Base-by-base conservation (phyloP, 805 yeast genomes). In the Pichia thaimueangensis region DNA sequence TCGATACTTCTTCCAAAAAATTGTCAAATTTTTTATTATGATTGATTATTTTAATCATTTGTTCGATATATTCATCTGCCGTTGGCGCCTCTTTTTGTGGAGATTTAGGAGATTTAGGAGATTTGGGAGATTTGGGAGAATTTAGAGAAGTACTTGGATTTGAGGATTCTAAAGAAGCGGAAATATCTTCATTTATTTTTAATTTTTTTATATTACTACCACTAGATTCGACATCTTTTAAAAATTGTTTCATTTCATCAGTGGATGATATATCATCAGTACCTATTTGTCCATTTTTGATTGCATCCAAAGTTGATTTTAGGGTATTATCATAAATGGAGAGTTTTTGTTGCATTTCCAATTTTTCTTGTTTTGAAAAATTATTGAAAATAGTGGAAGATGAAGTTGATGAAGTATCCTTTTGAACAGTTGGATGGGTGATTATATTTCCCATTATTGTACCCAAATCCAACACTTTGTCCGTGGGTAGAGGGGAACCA, bases 1-100 rank as follows among this genome's bases (percentile, higher is more conserved):
- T 48, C 1, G 47, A 41, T 5, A 52, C 53, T 30, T 47, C 59
- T 33, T 54, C 56, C 12, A 51, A 31, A 22, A 52, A 51, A 33
- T 48, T 48, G 35, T 54, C 58, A 39, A 50, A 54, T 17, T 53
- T 55, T 35, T 51, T 55, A 37, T 52, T 50, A 29, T 54, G 53
- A 12, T 50, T 49, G 13, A 47, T 47, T 22, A 50, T 46, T 25
- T 44, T 46, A 27, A 51, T 55, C 53, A 54, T 48, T 22, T 54
- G 53, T 37, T 52, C 54, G 11, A 54, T 48, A 29, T 54, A 52
- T 20, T 51, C 49, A 42, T 56, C 56, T 3, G 56, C 50, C 20
- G 29, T 24, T 24, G 7, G 3, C 7, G 21, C 13, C 22, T 7
- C 21, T 16, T 6, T 15, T 15, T 33, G 9, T 24, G 23, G 21